Evolutionary conservation across 2,329 filamentous ascomycete species (phyloP).

Genomic region (Parastagonospora avenae): DNA sequence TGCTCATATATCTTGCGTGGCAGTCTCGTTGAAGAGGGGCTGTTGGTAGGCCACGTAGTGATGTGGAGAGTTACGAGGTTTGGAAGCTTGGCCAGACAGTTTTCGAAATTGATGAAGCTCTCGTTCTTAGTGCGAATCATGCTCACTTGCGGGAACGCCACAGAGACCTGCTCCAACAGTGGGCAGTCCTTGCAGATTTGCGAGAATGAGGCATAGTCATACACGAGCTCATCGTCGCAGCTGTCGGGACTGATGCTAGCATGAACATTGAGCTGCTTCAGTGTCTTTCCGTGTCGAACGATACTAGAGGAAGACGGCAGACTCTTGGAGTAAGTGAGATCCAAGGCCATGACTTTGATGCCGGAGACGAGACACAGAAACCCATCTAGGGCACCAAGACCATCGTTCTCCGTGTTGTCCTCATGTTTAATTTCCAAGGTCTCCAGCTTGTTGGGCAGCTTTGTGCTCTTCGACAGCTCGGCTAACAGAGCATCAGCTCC

Average conservation of each 20-base stretch:
- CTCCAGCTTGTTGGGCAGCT: slow-evolving; percentile 52
- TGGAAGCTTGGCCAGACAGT: slow-evolving; percentile 45
- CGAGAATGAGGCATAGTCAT: slow-evolving; percentile 50
- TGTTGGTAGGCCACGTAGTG: slow-evolving; percentile 55
- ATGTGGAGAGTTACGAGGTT: slow-evolving; percentile 55
- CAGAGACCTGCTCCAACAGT: slow-evolving; percentile 52
- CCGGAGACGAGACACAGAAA: slow-evolving; percentile 55
- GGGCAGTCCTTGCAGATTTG: slow-evolving; percentile 53
- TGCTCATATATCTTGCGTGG: slow-evolving; percentile 53
- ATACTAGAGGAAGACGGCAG: slow-evolving; percentile 52
- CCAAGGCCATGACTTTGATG: slow-evolving; percentile 51
- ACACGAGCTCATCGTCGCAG: slow-evolving; percentile 52
- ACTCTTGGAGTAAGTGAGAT: slow-evolving; percentile 49
- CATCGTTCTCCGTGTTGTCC: slow-evolving; percentile 55
- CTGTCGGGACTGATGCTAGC: slow-evolving; percentile 43
- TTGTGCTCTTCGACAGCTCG: slow-evolving; percentile 52
- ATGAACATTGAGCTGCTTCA: slow-evolving; percentile 53
- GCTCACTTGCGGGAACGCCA: slow-evolving; percentile 54
- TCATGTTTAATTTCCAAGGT: slow-evolving; percentile 54
- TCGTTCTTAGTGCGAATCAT: slow-evolving; percentile 49
- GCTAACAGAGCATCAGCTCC: slow-evolving; percentile 55
- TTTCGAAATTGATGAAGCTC: slow-evolving; percentile 52
- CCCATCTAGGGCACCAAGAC: slow-evolving; percentile 53
- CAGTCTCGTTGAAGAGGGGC: slow-evolving; percentile 46
- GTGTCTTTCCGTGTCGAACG: slow-evolving; percentile 52